Evolutionary conservation across 768 basidiomycete species (phyloP), one percentile per base, ranked within the genome.

Genomic region (Asterophora lycoperdoides): DNA sequence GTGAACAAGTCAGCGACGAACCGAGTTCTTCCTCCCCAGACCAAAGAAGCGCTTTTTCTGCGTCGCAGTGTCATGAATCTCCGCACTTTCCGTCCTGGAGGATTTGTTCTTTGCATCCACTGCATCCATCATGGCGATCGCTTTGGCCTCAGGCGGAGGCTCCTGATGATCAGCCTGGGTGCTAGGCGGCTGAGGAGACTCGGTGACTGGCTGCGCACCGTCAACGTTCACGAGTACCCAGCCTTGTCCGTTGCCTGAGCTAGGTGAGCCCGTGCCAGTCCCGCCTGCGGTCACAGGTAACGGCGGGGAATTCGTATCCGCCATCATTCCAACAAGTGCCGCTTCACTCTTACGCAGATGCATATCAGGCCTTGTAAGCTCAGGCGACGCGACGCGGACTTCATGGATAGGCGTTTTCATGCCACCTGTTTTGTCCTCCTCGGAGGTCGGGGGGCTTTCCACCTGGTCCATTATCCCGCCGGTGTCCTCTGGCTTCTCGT

Each of bases 141-240:
- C 76, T 59, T 83, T 86, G 28, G 80, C 79, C n/a, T 77, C 66
- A 15, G 78, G 60, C 17, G 30, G 29, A 11, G 44, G 51, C 15
- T 18, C 20, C 19, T 30, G 4, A 30, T 52, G 34, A 15, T 48
- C 54, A 5, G 32, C 45, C 30, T 34, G 32, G 13, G 2, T 15
- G 33, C 11, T 35, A 20, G n/a, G 35, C 35, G n/a, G 49, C 33
- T 10, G 18, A 38, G 32, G 8, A 35, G 29, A 30, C 4, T 32
- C 37, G 32, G 8, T 33, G 20, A 23, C 20, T 0, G 15, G 4
- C 18, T 42, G 47, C 1, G 52, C 20, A 20, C 73, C 71, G 50
- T 81, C 81, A 13, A 84, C 76, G 44, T 81, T 84, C 32, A 84
- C 78, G 19, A 84, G 66, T 2, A 84, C 83, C 83, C 83, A 84